Evolutionary conservation across 495 filamentous ascomycete genomes (phyloP), one percentile per base, ranked within the genome.

Genomic region (Aspergillus sparsus): DNA sequence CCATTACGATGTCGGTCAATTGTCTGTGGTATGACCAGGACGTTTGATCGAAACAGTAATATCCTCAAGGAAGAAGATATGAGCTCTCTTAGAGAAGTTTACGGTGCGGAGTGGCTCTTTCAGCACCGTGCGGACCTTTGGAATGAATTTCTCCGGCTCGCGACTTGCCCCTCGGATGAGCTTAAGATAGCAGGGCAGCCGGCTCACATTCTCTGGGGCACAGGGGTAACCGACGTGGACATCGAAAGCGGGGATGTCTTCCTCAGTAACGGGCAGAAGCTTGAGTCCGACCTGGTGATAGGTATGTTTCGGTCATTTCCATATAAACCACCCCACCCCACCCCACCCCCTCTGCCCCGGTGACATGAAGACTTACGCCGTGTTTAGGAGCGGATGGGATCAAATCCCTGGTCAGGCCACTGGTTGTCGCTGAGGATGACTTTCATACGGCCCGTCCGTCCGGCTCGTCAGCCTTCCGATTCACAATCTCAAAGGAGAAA

Each of bases 331-430:
- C n/a, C n/a, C n/a, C n/a, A n/a, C n/a, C n/a, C n/a, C n/a, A n/a
- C n/a, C n/a, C n/a, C n/a, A n/a, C n/a, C n/a, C n/a, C n/a, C n/a
- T n/a, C n/a, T n/a, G n/a, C n/a, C n/a, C n/a, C n/a, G n/a, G n/a
- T n/a, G n/a, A n/a, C n/a, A n/a, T n/a, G n/a, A n/a, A n/a, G n/a
- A n/a, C n/a, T n/a, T n/a, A n/a, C n/a, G n/a, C n/a, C n/a, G n/a
- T n/a, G n/a, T 13, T 61, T 85, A 21, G 74, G 70, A 1, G 82
- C 79, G 9, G 82, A 82, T 65, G 83, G 83, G 0, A 49, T 41
- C 69, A 55, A 18, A 67, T 70, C 16, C 61, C 67, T 58, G 41
- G 53, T 3, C 45, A 59, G 21, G 1, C 13, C 33, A 50, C 56
- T 0, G 11, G 37, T 10, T 18, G n/a, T n/a, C n/a, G n/a, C n/a